These are phyloP conservation scores for Phlegmacium glaucopus DNA, from an alignment of 768 basidiomycete species.

Conservation along the genomic window DNA sequence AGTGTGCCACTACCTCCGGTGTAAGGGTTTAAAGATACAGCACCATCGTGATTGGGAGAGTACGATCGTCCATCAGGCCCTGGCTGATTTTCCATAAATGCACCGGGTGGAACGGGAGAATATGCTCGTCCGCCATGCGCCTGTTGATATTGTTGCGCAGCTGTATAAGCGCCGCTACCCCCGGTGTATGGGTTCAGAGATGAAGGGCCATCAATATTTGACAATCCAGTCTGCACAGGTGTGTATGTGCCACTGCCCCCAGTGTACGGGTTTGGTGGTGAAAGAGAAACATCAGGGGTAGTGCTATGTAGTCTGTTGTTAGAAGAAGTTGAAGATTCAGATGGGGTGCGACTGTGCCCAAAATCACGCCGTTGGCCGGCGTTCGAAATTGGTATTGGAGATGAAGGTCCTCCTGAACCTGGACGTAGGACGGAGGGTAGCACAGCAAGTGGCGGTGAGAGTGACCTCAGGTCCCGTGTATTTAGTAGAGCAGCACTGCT, in stretches of 20 bases:
- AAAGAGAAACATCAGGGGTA: slow-evolving; percentile 3
- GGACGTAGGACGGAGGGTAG: slow-evolving; percentile 42
- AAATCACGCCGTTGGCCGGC: slow-evolving; percentile 4
- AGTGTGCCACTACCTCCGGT: not conserved
- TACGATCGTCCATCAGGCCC: too few species aligned
- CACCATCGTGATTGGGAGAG: too few species aligned
- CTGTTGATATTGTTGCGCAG: too few species aligned
- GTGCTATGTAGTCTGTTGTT: too few species aligned
- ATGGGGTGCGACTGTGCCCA: slow-evolving; percentile 12
- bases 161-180: not conserved
- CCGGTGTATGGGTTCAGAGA: slow-evolving; percentile 12
- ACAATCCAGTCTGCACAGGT: too few species aligned
- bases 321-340: slow-evolving; percentile 10
- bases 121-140: too few species aligned
- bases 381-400: slow-evolving; percentile 4
- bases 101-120: too few species aligned
- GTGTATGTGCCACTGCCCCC: slow-evolving; percentile 1
- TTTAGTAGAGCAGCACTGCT: not conserved
- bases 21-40: not conserved
- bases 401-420: slow-evolving; percentile 14
- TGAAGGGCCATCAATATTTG: not conserved
- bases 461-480: slow-evolving; percentile 19
- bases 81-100: too few species aligned
- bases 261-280: slow-evolving; percentile 16
- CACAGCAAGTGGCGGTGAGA: slow-evolving; percentile 3